phyloP scores from a whole-genome alignment of 2,329 filamentous ascomycete species.

The Hypoxylon rubiginosum region DNA sequence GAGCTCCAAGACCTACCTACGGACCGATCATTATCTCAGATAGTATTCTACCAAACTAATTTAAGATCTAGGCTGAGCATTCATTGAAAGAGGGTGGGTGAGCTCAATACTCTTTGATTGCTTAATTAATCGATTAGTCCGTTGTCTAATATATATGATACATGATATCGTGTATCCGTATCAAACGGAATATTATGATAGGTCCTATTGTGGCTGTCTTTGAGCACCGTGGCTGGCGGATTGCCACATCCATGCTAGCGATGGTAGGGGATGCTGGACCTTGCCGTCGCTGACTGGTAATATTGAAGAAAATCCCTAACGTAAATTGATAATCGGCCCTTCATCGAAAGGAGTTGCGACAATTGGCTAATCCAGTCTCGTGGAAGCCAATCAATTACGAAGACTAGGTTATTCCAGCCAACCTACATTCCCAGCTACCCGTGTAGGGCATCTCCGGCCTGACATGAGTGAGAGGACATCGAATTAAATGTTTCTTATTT shows the following conservation, averaged over 20 bases:
- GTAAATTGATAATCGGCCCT: not conserved
- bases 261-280: not conserved
- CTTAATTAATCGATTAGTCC: not conserved
- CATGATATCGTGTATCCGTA: not conserved
- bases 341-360: not conserved
- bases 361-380: not conserved
- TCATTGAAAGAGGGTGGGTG: not conserved
- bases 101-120: not conserved
- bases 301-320: not conserved
- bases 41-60: not conserved
- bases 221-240: not conserved
- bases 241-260: not conserved
- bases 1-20: not conserved
- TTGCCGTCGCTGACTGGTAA: slow-evolving; percentile 1
- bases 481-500: not conserved
- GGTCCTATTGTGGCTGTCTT: not conserved
- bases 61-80: not conserved
- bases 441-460: not conserved
- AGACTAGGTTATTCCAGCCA: not conserved
- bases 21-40: not conserved
- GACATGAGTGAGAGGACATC: not conserved
- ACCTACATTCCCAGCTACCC: not conserved
- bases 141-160: not conserved
- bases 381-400: not conserved
- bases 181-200: not conserved